Evolutionary conservation across 2,329 filamentous ascomycete genomes (phyloP).

Genomic region (Plenodomus tracheiphilus): DNA sequence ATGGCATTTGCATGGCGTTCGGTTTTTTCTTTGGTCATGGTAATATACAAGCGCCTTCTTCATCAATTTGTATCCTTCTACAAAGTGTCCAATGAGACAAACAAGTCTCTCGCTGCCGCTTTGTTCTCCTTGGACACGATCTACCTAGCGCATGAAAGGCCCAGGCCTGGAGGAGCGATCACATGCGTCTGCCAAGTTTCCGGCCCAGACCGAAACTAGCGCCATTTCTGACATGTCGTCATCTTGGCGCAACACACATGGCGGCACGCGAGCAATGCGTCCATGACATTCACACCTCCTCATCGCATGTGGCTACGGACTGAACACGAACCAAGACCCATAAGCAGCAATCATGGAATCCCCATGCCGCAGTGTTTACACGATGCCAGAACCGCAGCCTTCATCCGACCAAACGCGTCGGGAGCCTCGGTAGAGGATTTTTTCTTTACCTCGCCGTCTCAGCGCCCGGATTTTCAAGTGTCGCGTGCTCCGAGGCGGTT

Average conservation of each 20-base stretch:
- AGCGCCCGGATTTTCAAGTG: conserved; percentile 2
- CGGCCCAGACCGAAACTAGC: neutral
- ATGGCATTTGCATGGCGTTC: neutral
- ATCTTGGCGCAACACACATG: neutral
- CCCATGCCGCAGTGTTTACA: neutral
- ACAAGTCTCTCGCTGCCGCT: no score
- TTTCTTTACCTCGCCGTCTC: neutral
- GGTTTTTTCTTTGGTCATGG: neutral
- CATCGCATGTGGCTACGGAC: neutral
- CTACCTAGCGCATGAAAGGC: no score
- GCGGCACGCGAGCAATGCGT: neutral
- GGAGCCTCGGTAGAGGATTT: conserved; percentile 18
- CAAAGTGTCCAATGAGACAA: no score
- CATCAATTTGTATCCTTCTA: no score
- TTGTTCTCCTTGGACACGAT: no score
- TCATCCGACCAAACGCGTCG: conserved; percentile 17
- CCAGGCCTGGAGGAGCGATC: no score
- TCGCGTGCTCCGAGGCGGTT: conserved; percentile 30
- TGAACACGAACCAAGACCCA: neutral
- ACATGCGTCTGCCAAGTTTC: neutral
- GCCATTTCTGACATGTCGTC: conserved; percentile 6
- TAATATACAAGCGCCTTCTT: no score
- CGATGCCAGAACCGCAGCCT: neutral
- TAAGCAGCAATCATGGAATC: neutral
- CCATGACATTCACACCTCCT: neutral